Conservation (phyloP, 768 basidiomycete species). For the Omphalotus guepiniiformis region DNA sequence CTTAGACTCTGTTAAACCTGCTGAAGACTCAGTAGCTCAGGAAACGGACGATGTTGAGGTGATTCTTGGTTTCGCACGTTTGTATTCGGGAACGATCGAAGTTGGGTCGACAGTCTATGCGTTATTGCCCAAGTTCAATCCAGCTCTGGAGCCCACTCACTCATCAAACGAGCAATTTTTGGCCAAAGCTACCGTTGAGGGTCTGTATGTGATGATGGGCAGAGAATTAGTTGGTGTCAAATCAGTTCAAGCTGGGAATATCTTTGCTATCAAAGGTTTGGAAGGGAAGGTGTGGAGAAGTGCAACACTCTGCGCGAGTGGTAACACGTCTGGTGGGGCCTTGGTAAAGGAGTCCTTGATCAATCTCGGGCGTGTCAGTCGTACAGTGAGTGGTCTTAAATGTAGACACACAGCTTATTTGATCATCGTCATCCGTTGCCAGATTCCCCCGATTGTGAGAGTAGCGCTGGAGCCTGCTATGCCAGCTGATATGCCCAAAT, state of each 20-base stretch:
- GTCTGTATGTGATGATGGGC: conserved; percentile 97
- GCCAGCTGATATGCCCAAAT: conserved; percentile 84
- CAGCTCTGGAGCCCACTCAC: conserved; percentile 56
- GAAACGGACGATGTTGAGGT: conserved; percentile 45
- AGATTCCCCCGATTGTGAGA: conserved; percentile 90
- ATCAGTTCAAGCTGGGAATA: conserved; percentile 84
- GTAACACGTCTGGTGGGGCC: conserved; percentile 20
- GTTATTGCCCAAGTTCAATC: conserved; percentile 84
- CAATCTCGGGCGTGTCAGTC: conserved; percentile 73
- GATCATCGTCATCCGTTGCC: no score
- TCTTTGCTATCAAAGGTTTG: conserved; percentile 88
- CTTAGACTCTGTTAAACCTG: conserved; percentile 4
- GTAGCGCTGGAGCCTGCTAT: conserved; percentile 86
- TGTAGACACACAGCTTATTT: no score
- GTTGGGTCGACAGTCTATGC: conserved; percentile 62
- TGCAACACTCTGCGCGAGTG: conserved; percentile 56
- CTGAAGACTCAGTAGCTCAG: conserved; percentile 16
- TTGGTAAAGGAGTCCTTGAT: conserved; percentile 54
- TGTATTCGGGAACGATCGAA: conserved; percentile 85
- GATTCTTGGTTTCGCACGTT: conserved; percentile 87
- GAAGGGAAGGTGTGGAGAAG: conserved; percentile 88
- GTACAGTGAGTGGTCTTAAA: conserved; percentile 50
- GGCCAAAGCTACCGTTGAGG: conserved; percentile 56
- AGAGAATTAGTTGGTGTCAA: conserved; percentile 84
- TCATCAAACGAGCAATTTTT: conserved; percentile 66